Percentiles rank a stretch among this genome's conserved stretches.
phyloP scores from a whole-genome alignment of 345 rosid species.

The Psidium friedrichsthalianum region DNA sequence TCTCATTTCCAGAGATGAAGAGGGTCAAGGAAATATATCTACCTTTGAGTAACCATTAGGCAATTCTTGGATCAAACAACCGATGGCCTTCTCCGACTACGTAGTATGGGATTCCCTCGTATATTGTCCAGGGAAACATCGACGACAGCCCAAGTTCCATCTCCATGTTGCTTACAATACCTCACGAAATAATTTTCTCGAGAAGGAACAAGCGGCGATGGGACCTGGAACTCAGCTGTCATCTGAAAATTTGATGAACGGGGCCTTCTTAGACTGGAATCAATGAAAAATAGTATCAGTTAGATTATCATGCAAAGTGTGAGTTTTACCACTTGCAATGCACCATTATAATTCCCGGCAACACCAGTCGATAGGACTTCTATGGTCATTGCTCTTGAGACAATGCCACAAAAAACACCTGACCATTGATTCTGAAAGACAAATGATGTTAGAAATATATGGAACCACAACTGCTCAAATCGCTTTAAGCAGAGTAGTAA shows the following conservation, averaged over 20 bases:
- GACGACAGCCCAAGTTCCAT: constrained; percentile 85
- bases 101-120: constrained; percentile 29
- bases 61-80: constrained; percentile 84
- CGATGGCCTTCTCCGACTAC: constrained; percentile 78
- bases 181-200: constrained; percentile 78
- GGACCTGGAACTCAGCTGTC: constrained; percentile 93
- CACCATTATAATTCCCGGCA: constrained; percentile 96
- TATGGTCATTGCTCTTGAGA: constrained; percentile 84
- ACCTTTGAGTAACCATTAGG: constrained; percentile 97
- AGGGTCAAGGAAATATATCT: not conserved
- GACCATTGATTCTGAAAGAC: constrained; percentile 72
- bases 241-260: constrained; percentile 23
- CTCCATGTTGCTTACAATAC: constrained; percentile 79
- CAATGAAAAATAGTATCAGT: not conserved
- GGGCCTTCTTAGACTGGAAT: not conserved
- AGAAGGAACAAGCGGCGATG: constrained; percentile 79
- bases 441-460: not conserved
- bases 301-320: not conserved
- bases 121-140: constrained; percentile 83
- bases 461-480: not conserved
- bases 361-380: constrained; percentile 92
- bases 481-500: not conserved
- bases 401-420: constrained; percentile 72
- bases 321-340: constrained; percentile 80
- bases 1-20: not conserved